These are phyloP conservation scores for Colletotrichum paranaense DNA, from an alignment of 2,329 filamentous ascomycete genomes.

Conservation along the genomic window DNA sequence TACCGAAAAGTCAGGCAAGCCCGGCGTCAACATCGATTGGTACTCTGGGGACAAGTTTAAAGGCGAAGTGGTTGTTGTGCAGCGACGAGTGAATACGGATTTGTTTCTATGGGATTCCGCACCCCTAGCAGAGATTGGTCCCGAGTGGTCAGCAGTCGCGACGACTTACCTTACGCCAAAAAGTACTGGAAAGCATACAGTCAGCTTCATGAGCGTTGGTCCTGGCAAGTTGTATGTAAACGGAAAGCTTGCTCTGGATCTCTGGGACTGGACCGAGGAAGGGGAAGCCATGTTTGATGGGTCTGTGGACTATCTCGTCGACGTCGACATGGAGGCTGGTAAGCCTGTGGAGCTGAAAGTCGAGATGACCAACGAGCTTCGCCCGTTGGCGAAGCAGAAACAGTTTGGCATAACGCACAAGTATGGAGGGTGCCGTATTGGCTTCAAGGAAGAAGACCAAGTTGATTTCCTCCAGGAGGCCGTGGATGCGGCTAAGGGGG, in stretches of 20 bases:
- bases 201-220: slow-evolving; percentile 76
- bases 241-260: slow-evolving; percentile 69
- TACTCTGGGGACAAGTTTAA: slow-evolving; percentile 72
- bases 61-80: slow-evolving; percentile 65
- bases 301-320: slow-evolving; percentile 72
- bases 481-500: slow-evolving; percentile 68
- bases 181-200: slow-evolving; percentile 70
- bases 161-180: slow-evolving; percentile 70
- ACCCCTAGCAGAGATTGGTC: slow-evolving; percentile 67
- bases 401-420: slow-evolving; percentile 68
- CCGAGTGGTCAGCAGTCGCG: slow-evolving; percentile 72
- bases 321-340: slow-evolving; percentile 68
- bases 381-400: slow-evolving; percentile 69
- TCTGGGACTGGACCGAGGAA: slow-evolving; percentile 77
- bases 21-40: slow-evolving; percentile 73
- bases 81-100: slow-evolving; percentile 72
- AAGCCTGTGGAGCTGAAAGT: slow-evolving; percentile 71
- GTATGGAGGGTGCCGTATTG: slow-evolving; percentile 78
- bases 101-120: slow-evolving; percentile 79
- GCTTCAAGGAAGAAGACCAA: slow-evolving; percentile 75
- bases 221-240: slow-evolving; percentile 71
- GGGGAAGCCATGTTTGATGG: slow-evolving; percentile 79
- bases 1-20: slow-evolving; percentile 65
- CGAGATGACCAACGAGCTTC: slow-evolving; percentile 75
- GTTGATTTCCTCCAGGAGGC: slow-evolving; percentile 73